phyloP scores from a whole-genome alignment of 164 flowering plant species.

The Buxus sempervirens region DNA sequence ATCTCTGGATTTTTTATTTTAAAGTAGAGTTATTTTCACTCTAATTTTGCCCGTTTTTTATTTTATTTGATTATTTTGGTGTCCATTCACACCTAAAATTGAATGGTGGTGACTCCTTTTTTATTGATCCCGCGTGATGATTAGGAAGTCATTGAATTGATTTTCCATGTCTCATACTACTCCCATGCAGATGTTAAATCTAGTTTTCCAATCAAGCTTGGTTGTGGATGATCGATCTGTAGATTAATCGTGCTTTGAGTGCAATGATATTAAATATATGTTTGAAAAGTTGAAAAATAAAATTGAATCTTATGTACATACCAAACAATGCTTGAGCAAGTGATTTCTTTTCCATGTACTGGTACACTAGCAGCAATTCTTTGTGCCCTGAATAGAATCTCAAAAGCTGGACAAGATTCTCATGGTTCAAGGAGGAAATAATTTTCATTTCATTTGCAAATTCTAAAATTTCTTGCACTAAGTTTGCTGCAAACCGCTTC shows the following conservation, averaged over 20 bases:
- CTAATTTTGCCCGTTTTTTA: too few species aligned
- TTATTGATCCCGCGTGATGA: too few species aligned
- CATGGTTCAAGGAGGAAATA: neutral
- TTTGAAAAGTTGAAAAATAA: too few species aligned
- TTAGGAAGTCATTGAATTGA: too few species aligned
- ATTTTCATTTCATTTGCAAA: neutral
- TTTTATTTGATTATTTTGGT: too few species aligned
- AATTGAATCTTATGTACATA: neutral
- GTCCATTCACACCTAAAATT: too few species aligned
- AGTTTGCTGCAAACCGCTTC: neutral
- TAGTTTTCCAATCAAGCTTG: neutral
- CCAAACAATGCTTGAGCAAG: constrained; percentile 1
- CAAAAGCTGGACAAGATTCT: neutral
- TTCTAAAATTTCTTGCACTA: neutral
- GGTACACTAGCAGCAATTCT: neutral
- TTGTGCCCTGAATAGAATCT: neutral
- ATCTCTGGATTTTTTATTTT: too few species aligned
- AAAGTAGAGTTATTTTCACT: too few species aligned
- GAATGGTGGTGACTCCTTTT: too few species aligned
- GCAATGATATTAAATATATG: too few species aligned
- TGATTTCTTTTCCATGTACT: neutral
- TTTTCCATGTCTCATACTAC: too few species aligned
- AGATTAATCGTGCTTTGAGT: neutral
- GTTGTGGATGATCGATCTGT: neutral
- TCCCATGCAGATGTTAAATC: neutral